phyloP scores from a whole-genome alignment of 2,329 filamentous ascomycete genomes.

The Trichoderma oligosporum region DNA sequence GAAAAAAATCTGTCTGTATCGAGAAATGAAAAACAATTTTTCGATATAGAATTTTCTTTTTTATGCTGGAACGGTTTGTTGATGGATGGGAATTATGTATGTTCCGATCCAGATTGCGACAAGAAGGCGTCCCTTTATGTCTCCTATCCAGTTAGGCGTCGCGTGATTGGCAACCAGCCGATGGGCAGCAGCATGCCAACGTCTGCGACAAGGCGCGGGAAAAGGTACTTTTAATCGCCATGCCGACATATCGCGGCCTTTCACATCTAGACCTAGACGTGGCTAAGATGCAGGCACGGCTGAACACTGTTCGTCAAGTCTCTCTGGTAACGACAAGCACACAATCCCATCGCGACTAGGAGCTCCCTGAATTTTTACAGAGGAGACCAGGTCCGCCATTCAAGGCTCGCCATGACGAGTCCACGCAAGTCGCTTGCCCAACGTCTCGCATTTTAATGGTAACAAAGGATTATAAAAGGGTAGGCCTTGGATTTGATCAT shows the following conservation, averaged over 20 bases:
- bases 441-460: constrained; percentile 19
- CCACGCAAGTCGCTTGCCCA: constrained; percentile 19
- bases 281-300: constrained; percentile 16
- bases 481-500: constrained; percentile 16
- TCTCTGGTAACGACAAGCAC: constrained; percentile 5
- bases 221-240: constrained; percentile 18
- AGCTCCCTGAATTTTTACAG: constrained; percentile 21
- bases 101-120: not conserved
- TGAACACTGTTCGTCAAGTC: constrained; percentile 4
- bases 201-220: constrained; percentile 11
- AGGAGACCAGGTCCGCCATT: constrained; percentile 14
- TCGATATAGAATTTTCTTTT: not conserved
- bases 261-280: constrained; percentile 16
- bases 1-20: not conserved
- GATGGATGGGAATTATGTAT: not conserved
- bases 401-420: constrained; percentile 9
- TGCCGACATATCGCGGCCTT: constrained; percentile 8
- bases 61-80: not conserved
- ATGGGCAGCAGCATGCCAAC: not conserved
- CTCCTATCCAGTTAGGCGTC: not conserved
- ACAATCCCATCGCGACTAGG: constrained; percentile 9
- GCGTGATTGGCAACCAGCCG: constrained; percentile 13
- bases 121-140: not conserved
- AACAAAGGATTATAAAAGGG: constrained; percentile 15
- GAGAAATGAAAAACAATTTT: not conserved